Evolutionary conservation across 768 basidiomycete species (phyloP).

Genomic region (Tulasnella sp.): DNA sequence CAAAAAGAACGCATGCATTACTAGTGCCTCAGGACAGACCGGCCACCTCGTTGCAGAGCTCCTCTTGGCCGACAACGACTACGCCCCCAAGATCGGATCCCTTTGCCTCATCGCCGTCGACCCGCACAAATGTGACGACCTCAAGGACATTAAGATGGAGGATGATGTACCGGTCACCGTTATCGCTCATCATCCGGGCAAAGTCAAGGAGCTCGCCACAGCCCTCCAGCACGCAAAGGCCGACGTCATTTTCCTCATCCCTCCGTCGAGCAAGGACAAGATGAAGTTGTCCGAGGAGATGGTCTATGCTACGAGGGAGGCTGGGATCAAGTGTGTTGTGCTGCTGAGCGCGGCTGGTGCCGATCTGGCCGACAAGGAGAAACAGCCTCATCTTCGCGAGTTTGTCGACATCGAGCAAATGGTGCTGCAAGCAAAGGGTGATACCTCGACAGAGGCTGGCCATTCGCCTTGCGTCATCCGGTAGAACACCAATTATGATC

Average conservation of each 20-base stretch:
- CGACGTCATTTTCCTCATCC: slow-evolving; percentile 25
- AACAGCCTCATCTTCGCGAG: slow-evolving; percentile 28
- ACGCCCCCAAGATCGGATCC: slow-evolving; percentile 20
- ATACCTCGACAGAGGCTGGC: slow-evolving; percentile 24
- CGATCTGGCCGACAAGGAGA: slow-evolving; percentile 27
- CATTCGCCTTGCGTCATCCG: slow-evolving; percentile 27
- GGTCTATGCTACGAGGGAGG: slow-evolving; percentile 22
- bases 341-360: slow-evolving; percentile 24
- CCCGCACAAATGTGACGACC: slow-evolving; percentile 14
- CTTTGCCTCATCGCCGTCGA: slow-evolving; percentile 23
- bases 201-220: slow-evolving; percentile 19
- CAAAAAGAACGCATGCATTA: slow-evolving; percentile 19
- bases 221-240: slow-evolving; percentile 17
- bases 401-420: slow-evolving; percentile 28
- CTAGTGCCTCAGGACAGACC: slow-evolving; percentile 28
- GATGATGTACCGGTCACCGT: slow-evolving; percentile 13
- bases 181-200: slow-evolving; percentile 20
- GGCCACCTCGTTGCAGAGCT: slow-evolving; percentile 26
- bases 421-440: slow-evolving; percentile 23
- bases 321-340: slow-evolving; percentile 23
- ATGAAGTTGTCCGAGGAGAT: slow-evolving; percentile 22
- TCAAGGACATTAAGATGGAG: slow-evolving; percentile 19
- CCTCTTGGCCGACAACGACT: slow-evolving; percentile 23
- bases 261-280: slow-evolving; percentile 25
- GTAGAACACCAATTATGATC: slow-evolving; percentile 2